These are phyloP conservation scores for Eucalyptus melliodora DNA, from an alignment of 345 rosid genomes.

Conservation along the genomic window DNA sequence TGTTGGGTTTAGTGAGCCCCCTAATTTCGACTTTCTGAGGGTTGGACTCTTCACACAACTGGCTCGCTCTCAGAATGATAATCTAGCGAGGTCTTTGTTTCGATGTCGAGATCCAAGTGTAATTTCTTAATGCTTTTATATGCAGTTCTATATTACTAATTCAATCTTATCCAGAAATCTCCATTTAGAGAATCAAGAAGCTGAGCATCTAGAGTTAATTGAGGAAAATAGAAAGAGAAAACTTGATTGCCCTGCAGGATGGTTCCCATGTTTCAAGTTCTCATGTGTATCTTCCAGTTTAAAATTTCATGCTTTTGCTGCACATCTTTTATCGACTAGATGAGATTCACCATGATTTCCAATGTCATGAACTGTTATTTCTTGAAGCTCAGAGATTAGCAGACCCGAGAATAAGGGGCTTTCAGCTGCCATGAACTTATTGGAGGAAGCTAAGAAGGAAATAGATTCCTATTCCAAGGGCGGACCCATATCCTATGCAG, in stretches of 20 bases:
- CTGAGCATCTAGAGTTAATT: neutral
- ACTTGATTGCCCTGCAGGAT: neutral
- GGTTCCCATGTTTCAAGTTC: neutral
- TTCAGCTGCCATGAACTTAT: conserved; percentile 35
- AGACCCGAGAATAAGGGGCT: conserved; percentile 85
- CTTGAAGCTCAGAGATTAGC: conserved; percentile 89
- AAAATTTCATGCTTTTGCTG: neutral
- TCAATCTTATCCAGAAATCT: neutral
- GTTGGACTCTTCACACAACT: neutral
- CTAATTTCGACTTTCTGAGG: neutral
- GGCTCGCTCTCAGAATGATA: neutral
- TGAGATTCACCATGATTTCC: neutral
- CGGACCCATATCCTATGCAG: conserved; percentile 81
- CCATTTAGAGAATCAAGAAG: neutral
- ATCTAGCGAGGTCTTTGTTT: neutral
- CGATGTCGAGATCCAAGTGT: neutral
- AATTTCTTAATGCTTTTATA: neutral
- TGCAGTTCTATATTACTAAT: neutral
- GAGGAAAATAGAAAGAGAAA: neutral
- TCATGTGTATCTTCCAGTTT: neutral
- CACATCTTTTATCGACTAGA: neutral
- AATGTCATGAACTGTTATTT: neutral
- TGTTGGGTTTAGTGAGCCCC: neutral
- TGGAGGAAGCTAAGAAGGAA: conserved; percentile 63
- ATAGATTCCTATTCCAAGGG: conserved; percentile 83